A percentile compares a stretch with the other conserved stretches of the same genome.
These are phyloP conservation scores for Pythium rishiriense DNA, from an alignment of 352 stramenopile species.

Conservation along the genomic window DNA sequence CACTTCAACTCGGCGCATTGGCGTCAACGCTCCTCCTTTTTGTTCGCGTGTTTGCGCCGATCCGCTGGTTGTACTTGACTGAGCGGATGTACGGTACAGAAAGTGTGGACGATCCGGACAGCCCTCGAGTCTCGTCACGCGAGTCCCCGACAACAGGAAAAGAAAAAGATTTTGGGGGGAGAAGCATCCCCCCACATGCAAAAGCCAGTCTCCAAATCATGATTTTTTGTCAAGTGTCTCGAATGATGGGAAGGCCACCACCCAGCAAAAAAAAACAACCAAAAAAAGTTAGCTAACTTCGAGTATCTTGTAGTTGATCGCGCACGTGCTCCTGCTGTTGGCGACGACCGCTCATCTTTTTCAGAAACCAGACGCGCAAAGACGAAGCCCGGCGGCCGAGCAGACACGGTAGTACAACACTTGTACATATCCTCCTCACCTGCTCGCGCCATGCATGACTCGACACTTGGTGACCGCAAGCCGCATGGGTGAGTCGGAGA, in stretches of 20 bases:
- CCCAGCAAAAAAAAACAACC: neutral
- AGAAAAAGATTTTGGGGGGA: neutral
- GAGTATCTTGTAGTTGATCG: no score
- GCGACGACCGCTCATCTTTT: constrained; percentile 26
- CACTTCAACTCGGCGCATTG: neutral
- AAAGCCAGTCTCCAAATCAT: neutral
- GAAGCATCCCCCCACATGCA: neutral
- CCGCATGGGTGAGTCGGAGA: neutral
- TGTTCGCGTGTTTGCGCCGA: neutral
- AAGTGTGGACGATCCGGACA: neutral
- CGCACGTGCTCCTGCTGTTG: constrained; percentile 6
- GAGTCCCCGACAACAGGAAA: neutral
- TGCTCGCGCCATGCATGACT: no score
- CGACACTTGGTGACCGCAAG: neutral
- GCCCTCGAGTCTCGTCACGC: neutral
- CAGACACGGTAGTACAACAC: neutral
- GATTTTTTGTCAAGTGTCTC: no score
- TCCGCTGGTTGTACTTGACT: neutral
- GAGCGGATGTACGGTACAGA: neutral
- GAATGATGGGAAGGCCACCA: no score
- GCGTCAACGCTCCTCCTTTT: neutral
- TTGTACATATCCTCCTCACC: neutral
- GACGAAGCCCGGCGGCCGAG: neutral
- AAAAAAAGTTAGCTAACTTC: constrained; percentile 25
- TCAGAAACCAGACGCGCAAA: constrained; percentile 31